Base-by-base conservation (phyloP, 129 eudicot genomes). In the Artemisia annua region DNA sequence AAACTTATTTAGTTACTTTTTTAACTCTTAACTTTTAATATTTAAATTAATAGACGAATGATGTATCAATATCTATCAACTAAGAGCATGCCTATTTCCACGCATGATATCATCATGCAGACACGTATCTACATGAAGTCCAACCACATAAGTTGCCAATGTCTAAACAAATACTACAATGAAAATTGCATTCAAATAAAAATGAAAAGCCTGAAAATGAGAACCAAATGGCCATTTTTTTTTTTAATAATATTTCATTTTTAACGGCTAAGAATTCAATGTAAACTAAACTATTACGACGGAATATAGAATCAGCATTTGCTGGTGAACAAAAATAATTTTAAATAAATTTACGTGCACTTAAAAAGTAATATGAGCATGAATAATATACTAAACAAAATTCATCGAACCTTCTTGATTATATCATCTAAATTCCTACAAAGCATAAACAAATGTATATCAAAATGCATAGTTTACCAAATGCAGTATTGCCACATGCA, bases 401-500 rank as follows among this genome's bases (percentile, higher is more conserved):
- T 17, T 20, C 69, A 69, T 35, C 70, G 71, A 69, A 77, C 48
- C 70, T 77, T 77, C 81, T 77, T 58, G 64, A n/a, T 75, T 54
- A 20, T 50, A 50, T 60, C 39, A 14, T 51, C 54, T 60, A 49
- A 51, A 77, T 69, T 77, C 81, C 70, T 69, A 69, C 69, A 55
- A 13, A 69, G n/a, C 60, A 67, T 76, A 59, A 76, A 76, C 26
- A 58, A 20, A 76, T 76, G 12, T 46, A 30, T 18, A 53, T 13
- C 48, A 67, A 69, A 30, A 35, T 68, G 63, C 69, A 67, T 61
- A 12, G 80, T 58, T 76, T 32, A 68, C 75, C 80, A 58, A 61
- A 68, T 77, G 58, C 55, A 30, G 75, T 69, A 68, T 77, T 10
- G 39, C 70, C 81, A 77, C 81, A 69, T 77, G 75, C 81, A 69